phyloP scores from a whole-genome alignment of 225 moss, liverwort and hornwort species.

The Lunularia cruciata region DNA sequence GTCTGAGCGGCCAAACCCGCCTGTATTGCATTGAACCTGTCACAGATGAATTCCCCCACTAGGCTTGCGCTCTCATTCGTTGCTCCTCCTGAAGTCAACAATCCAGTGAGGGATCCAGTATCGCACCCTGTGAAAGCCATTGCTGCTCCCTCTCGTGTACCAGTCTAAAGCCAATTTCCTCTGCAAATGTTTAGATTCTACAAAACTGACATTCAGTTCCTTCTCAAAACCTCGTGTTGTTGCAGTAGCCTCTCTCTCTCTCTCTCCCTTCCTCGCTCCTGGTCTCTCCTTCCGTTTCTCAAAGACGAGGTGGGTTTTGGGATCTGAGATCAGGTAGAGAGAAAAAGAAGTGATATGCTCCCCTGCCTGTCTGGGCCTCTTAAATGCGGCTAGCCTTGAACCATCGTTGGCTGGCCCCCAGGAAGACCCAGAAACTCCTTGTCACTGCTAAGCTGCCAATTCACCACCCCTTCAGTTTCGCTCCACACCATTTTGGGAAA shows the following conservation, averaged over 20 bases:
- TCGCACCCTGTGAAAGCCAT: conserved; percentile 42
- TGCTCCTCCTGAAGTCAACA: conserved; percentile 33
- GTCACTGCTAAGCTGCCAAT: not conserved
- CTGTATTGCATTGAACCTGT: conserved; percentile 43
- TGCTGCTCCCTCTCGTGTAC: not conserved
- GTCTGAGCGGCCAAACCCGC: conserved; percentile 27
- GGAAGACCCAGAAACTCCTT: not conserved
- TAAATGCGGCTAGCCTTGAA: too few relatives aligned
- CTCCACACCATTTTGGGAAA: not conserved
- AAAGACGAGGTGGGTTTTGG: not conserved
- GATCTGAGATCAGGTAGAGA: not conserved
- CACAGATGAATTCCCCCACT: conserved; percentile 54
- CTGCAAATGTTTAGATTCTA: not conserved
- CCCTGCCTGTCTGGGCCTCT: too few relatives aligned
- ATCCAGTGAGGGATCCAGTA: conserved; percentile 44
- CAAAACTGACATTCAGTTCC: not conserved
- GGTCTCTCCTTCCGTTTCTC: not conserved
- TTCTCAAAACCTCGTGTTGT: too few relatives aligned
- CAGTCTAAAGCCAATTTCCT: too few relatives aligned
- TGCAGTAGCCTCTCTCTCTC: not conserved
- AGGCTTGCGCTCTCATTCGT: conserved; percentile 22
- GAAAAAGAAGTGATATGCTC: not conserved
- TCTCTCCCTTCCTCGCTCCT: not conserved
- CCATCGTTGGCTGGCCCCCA: too few relatives aligned
- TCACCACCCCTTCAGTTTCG: not conserved